Base-by-base conservation (phyloP, 148 eudicot species). In the Diospyros lotus region DNA sequence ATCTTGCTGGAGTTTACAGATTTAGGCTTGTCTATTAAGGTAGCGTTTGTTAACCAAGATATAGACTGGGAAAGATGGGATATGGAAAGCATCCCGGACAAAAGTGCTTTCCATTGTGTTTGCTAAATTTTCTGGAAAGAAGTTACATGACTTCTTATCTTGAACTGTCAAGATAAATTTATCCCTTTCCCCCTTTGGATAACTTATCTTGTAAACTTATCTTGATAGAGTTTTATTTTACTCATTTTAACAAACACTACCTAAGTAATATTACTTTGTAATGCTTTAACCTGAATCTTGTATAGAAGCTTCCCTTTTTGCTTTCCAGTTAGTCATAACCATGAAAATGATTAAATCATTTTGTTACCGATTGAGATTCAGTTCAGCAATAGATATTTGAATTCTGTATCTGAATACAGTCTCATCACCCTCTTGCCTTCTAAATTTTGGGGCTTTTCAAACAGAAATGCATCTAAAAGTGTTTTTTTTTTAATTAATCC, bases 401-500 rank as follows among this genome's bases (percentile, higher is more conserved):
- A 38, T 58, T 54, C 66, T 78, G 72, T 54, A 66, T 17, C 39
- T 45, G 10, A 59, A 77, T 52, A 55, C 48, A n/a, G 45, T 17
- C 50, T 42, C 45, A n/a, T 51, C 45, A 15, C 50, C 50, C 62
- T 18, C 55, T 53, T 42, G 41, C 8, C 52, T 55, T 38, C 8
- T 2, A 10, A 38, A 7, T 1, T 11, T 42, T 61, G 28, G 4
- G 2, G 11, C 1, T 48, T 40, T 40, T 42, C 2, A 38, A 9
- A 40, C 46, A 8, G 13, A 64, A 56, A 42, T 73, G 46, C 6
- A 38, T 78, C 69, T 79, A 15, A 70, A 68, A 75, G 2, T 74
- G 2, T 74, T 54, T 59, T 69, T 58, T 58, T 45, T 65, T 71
- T 64, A 13, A 7, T 14, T 84, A 55, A 76, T 82, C 68, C 66